A percentile compares a stretch with the other conserved stretches of the same genome.
These are phyloP conservation scores for Aegilops tauschii DNA, from an alignment of 176 grass and related monocot genomes.

Conservation along the genomic window DNA sequence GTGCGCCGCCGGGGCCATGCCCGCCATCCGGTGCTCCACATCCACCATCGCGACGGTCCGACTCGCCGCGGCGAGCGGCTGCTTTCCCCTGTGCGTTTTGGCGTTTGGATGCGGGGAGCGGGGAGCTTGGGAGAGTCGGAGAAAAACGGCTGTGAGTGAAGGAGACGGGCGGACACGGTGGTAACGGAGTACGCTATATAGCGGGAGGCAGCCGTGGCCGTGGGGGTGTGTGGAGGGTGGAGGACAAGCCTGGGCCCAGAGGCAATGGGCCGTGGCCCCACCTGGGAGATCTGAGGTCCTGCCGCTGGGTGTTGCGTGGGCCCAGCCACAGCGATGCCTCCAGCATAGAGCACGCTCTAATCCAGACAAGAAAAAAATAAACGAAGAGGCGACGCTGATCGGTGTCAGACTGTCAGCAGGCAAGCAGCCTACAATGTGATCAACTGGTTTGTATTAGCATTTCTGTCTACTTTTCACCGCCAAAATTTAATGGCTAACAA, in stretches of 20 bases:
- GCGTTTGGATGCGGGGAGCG: not conserved
- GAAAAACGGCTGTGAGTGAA: not conserved
- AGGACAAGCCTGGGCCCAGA: slow-evolving; percentile 10
- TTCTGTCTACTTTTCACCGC: not conserved
- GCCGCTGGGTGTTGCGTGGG: not conserved
- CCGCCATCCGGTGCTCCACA: slow-evolving; percentile 64
- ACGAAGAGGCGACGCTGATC: not conserved
- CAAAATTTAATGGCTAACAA: not conserved
- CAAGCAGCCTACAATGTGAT: not conserved
- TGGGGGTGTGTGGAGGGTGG: not conserved
- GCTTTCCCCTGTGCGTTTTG: not conserved
- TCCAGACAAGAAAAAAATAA: not conserved
- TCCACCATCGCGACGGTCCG: slow-evolving; percentile 54
- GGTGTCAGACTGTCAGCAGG: not conserved
- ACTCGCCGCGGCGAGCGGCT: not conserved
- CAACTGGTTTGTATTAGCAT: not conserved
- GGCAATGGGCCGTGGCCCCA: slow-evolving; percentile 18
- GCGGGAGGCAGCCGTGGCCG: slow-evolving; percentile 9
- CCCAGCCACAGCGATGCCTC: not conserved
- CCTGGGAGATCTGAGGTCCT: slow-evolving; percentile 11
- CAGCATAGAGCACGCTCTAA: not conserved
- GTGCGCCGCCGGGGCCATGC: slow-evolving; percentile 50
- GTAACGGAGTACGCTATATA: slow-evolving; percentile 33
- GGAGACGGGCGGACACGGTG: not conserved
- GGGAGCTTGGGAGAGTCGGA: not conserved